Evolutionary conservation across 2,329 filamentous ascomycete species (phyloP), one percentile per base, ranked within the genome.

Genomic region (Pezicula neosporulosa): DNA sequence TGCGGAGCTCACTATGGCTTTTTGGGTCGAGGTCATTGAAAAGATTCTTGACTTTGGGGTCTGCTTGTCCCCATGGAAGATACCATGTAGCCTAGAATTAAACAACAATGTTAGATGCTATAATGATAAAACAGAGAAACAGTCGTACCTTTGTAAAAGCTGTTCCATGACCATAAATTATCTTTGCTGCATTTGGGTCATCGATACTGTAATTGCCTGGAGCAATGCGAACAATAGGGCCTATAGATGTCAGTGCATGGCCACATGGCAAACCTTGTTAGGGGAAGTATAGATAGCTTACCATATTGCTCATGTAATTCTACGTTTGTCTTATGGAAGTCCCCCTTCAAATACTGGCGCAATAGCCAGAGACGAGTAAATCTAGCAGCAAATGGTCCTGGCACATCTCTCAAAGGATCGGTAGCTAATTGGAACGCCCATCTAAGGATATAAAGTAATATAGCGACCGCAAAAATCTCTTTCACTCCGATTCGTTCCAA

Each of bases 151-250:
- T 75, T 30, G 63, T 51, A 19, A 72, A 72, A 27, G 65, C 65
- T 15, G 66, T 68, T 1, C 68, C 66, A 6, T 66, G 62, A 16
- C 69, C 68, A 47, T 74, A 75, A 28, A 75, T 65, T 0, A 55
- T 61, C 47, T 72, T 73, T 2, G 69, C 49, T 0, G 70, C 73
- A 0, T 65, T 57, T 0, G 65, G 61, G 46, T 74, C 67, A n/a
- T 61, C 63, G 53, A 78, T 65, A 43, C 70, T 75, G 47, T 74
- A 77, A 3, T 74, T 68, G 18, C 75, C 69, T 0, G 73, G 74
- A 0, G 70, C 72, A 49, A 76, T 69, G 0, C 75, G 73, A 1
- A 77, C 67, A n/a, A 77, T 60, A 0, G 65, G 51, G 1, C 67
- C 68, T 52, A 9, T 10, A 6, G 46, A 27, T 30, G 15, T 50